These are phyloP conservation scores for Conringia planisiliqua DNA, from an alignment of 345 rosid genomes.

Conservation along the genomic window DNA sequence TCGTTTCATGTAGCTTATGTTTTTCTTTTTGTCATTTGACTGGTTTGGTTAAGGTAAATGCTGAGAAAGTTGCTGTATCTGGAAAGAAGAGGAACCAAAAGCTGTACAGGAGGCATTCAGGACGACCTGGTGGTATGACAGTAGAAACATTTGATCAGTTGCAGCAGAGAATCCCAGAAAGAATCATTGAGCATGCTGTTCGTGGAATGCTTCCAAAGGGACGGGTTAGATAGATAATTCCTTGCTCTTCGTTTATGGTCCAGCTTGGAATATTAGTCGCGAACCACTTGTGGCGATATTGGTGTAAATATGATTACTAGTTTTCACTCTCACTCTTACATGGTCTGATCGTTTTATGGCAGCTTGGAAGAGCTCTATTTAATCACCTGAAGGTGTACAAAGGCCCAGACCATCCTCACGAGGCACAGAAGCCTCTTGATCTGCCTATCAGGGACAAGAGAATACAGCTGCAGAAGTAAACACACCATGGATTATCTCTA, in stretches of 20 bases:
- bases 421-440: slow-evolving; percentile 81
- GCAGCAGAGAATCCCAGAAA: slow-evolving; percentile 92
- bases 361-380: slow-evolving; percentile 92
- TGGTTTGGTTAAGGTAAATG: slow-evolving; percentile 64
- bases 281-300: neutral
- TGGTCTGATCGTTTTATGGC: slow-evolving; percentile 30
- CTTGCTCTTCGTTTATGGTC: neutral
- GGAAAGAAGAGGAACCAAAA: slow-evolving; percentile 93
- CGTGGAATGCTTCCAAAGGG: slow-evolving; percentile 99
- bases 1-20: neutral
- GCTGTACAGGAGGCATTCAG: slow-evolving; percentile 97
- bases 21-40: neutral
- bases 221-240: slow-evolving; percentile 54
- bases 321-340: neutral
- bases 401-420: slow-evolving; percentile 92
- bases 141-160: slow-evolving; percentile 86
- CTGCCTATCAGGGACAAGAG: slow-evolving; percentile 91
- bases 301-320: neutral
- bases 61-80: slow-evolving; percentile 93
- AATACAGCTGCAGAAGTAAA: slow-evolving; percentile 52
- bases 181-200: slow-evolving; percentile 97
- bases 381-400: slow-evolving; percentile 94
- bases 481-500: neutral
- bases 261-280: neutral
- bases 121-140: slow-evolving; percentile 98